Evolutionary conservation across 805 yeast species (phyloP).

Genomic region (Yarrowia sp.): DNA sequence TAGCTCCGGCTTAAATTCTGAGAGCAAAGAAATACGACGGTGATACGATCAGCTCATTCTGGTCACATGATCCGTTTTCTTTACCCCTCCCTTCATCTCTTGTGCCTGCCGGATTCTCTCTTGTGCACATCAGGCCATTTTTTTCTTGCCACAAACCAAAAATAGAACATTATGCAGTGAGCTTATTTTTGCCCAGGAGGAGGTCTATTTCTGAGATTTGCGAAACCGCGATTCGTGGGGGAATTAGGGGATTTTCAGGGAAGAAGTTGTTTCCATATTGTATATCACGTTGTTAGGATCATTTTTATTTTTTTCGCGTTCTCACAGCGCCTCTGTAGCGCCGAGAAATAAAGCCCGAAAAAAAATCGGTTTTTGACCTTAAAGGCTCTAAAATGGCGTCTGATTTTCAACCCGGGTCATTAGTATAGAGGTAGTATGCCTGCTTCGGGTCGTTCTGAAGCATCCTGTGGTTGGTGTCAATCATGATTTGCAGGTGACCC

Average conservation of each 20-base stretch:
- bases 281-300: not conserved
- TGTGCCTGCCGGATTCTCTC: not conserved
- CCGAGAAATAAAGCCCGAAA: no score
- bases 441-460: conserved; percentile 27
- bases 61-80: not conserved
- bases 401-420: conserved; percentile 24
- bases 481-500: conserved; percentile 40
- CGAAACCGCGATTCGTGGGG: no score
- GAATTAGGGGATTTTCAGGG: no score
- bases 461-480: conserved; percentile 20
- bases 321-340: not conserved
- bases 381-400: no score
- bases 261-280: no score
- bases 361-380: no score
- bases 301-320: no score
- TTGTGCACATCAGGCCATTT: not conserved
- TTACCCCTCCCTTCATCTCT: not conserved
- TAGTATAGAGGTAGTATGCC: conserved; percentile 28
- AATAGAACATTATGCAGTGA: conserved; percentile 3
- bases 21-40: no score
- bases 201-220: no score
- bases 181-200: not conserved
- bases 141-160: not conserved
- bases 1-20: no score
- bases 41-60: no score